Base-by-base conservation (phyloP, 345 rosid species). In the Mercurialis annua region DNA sequence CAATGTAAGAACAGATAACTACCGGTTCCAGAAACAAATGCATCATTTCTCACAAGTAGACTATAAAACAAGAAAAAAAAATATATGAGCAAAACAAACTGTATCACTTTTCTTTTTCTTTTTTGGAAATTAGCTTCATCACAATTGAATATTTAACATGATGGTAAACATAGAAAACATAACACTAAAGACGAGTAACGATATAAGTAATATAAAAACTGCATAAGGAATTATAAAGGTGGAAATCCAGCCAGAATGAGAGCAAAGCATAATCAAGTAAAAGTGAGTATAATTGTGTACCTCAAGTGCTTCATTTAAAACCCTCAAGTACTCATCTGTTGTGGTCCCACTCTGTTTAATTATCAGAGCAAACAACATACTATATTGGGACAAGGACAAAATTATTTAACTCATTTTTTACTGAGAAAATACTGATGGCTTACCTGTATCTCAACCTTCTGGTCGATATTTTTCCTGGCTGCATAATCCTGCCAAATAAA, bases 231-330 rank as follows among this genome's bases (percentile, higher is more conserved):
- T 51, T 10, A 44, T 33, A 24, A 33, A 24, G 67, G 62, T n/a
- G 16, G 42, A 1, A 56, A 61, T 62, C 16, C 44, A 47, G 54
- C 9, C 58, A 31, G 27, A 40, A 66, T n/a, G n/a, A n/a, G 52
- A 58, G 55, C 48, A 51, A 38, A 18, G 34, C 54, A 40, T 38
- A 62, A 21, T 18, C 20, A 71, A 61, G 52, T 57, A 10, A 56
- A 21, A 49, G 49, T 49, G 61, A 8, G 33, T 16, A 24, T 60
- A 68, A 53, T 59, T 54, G 68, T 51, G 50, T 74, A 93, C 98
- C 95, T 83, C 81, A 77, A 93, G 97, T 36, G 98, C 94, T 73
- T 89, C 84, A 72, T 89, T 96, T 77, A 93, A 80, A 78, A 77
- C 83, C 66, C 65, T 78, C 81, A 93, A 74, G 78, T 93, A 93